These are phyloP conservation scores for Cystofilobasidium ferigula DNA, from an alignment of 768 basidiomycete genomes.

Conservation along the genomic window DNA sequence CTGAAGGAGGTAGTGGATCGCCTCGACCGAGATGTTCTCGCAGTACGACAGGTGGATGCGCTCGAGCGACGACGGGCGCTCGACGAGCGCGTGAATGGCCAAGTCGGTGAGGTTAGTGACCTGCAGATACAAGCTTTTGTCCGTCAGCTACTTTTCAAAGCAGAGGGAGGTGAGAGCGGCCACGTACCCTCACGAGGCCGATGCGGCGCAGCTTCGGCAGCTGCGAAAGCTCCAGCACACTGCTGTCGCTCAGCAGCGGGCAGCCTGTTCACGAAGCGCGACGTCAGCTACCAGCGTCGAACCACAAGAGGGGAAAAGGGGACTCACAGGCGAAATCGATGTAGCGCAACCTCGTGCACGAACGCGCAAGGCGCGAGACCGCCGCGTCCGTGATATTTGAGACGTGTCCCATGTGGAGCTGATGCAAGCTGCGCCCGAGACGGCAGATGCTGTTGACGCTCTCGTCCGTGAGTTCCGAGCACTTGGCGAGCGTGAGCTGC, in stretches of 20 bases:
- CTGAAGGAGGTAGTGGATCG: constrained; percentile 78
- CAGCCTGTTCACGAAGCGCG: constrained; percentile 52
- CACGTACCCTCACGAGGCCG: constrained; percentile 69
- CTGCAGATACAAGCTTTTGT: constrained; percentile 25
- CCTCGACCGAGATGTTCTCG: constrained; percentile 83
- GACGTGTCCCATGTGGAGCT: constrained; percentile 89
- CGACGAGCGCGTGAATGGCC: constrained; percentile 75
- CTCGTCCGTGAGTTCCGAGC: constrained; percentile 62
- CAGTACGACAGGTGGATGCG: constrained; percentile 96
- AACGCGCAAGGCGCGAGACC: constrained; percentile 67
- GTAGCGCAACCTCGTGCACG: constrained; percentile 82
- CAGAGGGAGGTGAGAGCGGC: not conserved
- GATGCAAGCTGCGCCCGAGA: constrained; percentile 85
- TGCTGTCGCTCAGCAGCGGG: constrained; percentile 75
- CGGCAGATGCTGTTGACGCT: constrained; percentile 71
- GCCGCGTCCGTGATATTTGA: constrained; percentile 75
- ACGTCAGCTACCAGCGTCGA: not conserved
- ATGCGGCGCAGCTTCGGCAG: constrained; percentile 85
- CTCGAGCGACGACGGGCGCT: constrained; percentile 75
- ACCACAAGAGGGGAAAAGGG: constrained; percentile 5
- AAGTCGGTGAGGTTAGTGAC: constrained; percentile 84
- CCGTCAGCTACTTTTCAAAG: not conserved
- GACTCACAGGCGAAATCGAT: constrained; percentile 88
- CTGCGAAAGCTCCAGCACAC: constrained; percentile 74
- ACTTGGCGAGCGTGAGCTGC: constrained; percentile 78